phyloP scores from a whole-genome alignment of 345 rosid species.

The Eucalyptus dawsonii region DNA sequence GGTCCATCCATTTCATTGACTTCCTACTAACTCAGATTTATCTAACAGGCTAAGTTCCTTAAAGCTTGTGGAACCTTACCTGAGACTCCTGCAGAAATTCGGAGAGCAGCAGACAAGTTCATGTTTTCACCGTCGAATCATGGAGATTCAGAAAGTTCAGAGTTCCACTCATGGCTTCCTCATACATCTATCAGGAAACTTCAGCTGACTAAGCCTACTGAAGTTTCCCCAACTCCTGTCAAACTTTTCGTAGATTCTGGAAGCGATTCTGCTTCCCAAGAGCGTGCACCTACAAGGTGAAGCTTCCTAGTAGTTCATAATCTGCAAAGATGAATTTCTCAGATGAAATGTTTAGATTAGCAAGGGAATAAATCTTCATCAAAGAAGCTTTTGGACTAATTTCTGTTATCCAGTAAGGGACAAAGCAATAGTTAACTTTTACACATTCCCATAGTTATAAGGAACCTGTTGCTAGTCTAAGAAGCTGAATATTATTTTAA shows the following conservation, averaged over 20 bases:
- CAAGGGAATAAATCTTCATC: background rate
- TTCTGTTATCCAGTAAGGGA: background rate
- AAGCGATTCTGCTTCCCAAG: constrained; percentile 31
- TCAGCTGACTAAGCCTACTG: constrained; percentile 19
- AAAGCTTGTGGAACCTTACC: constrained; percentile 54
- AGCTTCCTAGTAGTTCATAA: background rate
- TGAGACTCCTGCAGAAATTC: constrained; percentile 60
- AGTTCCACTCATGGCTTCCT: constrained; percentile 60
- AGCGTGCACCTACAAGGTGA: constrained; percentile 58
- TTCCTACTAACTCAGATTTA: background rate
- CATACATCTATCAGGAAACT: constrained; percentile 22
- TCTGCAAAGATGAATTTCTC: background rate
- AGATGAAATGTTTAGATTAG: background rate
- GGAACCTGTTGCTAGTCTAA: background rate
- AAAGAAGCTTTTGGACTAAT: background rate
- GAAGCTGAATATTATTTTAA: background rate
- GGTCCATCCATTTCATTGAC: background rate
- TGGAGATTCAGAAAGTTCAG: constrained; percentile 21
- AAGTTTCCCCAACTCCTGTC: constrained; percentile 20
- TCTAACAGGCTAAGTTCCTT: constrained; percentile 53
- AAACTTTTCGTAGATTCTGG: constrained; percentile 23
- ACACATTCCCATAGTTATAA: background rate
- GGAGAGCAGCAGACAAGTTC: constrained; percentile 26
- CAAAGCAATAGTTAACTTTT: background rate
- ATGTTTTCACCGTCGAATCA: constrained; percentile 23